These are phyloP conservation scores for Kwoniella sp. DNA, from an alignment of 768 basidiomycete species.

Conservation along the genomic window DNA sequence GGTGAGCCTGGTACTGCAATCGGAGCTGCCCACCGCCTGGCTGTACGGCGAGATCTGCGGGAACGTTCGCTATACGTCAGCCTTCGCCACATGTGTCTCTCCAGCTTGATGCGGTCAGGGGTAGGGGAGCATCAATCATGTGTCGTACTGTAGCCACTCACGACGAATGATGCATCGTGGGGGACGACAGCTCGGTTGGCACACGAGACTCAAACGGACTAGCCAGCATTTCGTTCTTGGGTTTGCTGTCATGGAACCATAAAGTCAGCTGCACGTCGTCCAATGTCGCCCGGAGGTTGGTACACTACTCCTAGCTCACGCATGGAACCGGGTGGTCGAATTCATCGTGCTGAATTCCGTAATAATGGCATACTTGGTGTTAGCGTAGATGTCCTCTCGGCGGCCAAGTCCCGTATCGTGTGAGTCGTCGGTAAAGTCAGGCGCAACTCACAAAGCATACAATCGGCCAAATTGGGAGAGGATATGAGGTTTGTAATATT, in stretches of 20 bases:
- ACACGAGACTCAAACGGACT: constrained; percentile 52
- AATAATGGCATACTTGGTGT: not conserved
- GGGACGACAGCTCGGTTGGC: constrained; percentile 20
- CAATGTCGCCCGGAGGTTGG: not conserved
- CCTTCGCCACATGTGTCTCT: not conserved
- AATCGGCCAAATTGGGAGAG: constrained; percentile 54
- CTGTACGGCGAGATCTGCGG: constrained; percentile 24
- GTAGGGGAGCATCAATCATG: no score
- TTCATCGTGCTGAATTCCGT: constrained; percentile 50
- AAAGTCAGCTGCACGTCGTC: not conserved
- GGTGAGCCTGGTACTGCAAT: constrained; percentile 22
- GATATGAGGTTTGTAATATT: constrained; percentile 68
- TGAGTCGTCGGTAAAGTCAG: not conserved
- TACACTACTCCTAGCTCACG: no score
- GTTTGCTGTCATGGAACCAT: constrained; percentile 23
- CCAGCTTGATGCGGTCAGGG: no score
- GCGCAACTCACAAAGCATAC: constrained; percentile 49
- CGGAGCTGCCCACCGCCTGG: constrained; percentile 29
- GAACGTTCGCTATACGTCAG: not conserved
- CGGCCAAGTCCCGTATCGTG: not conserved
- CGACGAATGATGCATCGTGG: constrained; percentile 18
- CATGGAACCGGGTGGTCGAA: constrained; percentile 48
- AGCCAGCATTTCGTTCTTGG: constrained; percentile 35
- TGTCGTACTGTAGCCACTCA: constrained; percentile 4
- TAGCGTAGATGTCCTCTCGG: not conserved